Percentiles rank a stretch among this genome's conserved stretches.
Conservation (phyloP, 495 filamentous ascomycete species). For the Penicillium turbatum region DNA sequence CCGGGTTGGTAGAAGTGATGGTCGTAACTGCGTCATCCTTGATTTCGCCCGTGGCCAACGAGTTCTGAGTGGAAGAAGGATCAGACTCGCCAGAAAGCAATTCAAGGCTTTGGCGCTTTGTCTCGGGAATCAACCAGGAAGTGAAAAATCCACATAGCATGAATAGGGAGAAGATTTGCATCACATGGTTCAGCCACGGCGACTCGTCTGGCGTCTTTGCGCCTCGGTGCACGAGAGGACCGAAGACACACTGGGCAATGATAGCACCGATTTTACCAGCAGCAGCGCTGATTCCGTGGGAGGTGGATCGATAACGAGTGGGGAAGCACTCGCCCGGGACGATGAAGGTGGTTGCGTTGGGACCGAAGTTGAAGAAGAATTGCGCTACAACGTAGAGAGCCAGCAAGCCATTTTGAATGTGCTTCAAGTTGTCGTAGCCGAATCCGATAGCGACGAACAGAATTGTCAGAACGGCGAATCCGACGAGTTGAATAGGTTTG, state of each 20-base stretch:
- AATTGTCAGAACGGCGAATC: slow-evolving; percentile 68
- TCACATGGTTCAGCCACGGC: slow-evolving; percentile 75
- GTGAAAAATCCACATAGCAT: slow-evolving; percentile 70
- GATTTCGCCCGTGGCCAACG: background rate
- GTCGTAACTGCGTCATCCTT: background rate
- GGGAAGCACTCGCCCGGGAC: slow-evolving; percentile 89
- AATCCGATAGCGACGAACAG: slow-evolving; percentile 76
- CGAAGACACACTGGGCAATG: slow-evolving; percentile 47
- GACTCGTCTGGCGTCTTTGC: slow-evolving; percentile 32
- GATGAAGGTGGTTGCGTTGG: slow-evolving; percentile 87
- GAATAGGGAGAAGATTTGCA: slow-evolving; percentile 77
- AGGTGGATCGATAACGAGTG: slow-evolving; percentile 77
- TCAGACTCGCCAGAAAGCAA: slow-evolving; percentile 12
- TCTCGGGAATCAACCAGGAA: slow-evolving; percentile 67
- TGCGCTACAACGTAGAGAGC: slow-evolving; percentile 78
- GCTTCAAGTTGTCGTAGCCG: slow-evolving; percentile 48
- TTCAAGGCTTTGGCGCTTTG: slow-evolving; percentile 59
- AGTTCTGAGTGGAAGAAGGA: background rate
- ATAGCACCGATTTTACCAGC: slow-evolving; percentile 79
- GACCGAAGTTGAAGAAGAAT: slow-evolving; percentile 84
- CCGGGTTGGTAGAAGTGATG: background rate
- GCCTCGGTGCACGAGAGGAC: slow-evolving; percentile 41
- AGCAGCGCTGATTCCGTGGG: slow-evolving; percentile 80
- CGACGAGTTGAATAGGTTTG: slow-evolving; percentile 72
- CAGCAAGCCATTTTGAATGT: slow-evolving; percentile 51